A percentile compares a stretch with the other conserved stretches of the same genome.
These are phyloP conservation scores for Sporothrix euskadiensis DNA, from an alignment of 2,329 filamentous ascomycete species.

Conservation along the genomic window DNA sequence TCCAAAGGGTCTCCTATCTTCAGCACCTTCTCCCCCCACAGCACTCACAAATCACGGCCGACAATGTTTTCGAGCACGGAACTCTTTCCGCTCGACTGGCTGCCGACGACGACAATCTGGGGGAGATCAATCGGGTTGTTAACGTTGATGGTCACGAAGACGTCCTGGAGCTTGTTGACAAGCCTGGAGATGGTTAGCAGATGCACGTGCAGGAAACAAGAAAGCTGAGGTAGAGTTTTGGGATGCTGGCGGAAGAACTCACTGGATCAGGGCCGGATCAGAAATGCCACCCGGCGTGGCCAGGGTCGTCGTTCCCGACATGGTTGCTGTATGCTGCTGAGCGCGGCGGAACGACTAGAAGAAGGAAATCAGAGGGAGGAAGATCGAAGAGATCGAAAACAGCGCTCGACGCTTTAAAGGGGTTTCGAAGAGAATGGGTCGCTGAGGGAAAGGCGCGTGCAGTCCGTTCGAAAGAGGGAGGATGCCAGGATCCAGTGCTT, in stretches of 20 bases:
- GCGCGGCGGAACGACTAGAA: neutral
- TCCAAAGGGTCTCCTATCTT: neutral
- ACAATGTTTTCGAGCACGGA: slow-evolving; percentile 99
- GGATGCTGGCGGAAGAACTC: slow-evolving; percentile 2
- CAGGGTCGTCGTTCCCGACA: slow-evolving; percentile 28
- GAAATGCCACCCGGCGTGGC: slow-evolving; percentile 36
- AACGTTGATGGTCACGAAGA: slow-evolving; percentile 96
- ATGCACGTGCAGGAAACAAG: neutral
- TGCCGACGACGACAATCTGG: slow-evolving; percentile 96
- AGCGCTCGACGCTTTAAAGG: neutral
- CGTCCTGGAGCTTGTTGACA: slow-evolving; percentile 99
- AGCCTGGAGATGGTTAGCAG: slow-evolving; percentile 54
- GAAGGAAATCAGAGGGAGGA: neutral
- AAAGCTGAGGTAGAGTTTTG: neutral
- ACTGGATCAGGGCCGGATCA: slow-evolving; percentile 36
- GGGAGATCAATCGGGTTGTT: slow-evolving; percentile 99
- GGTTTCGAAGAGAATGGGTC: neutral
- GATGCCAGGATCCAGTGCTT: neutral
- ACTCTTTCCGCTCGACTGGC: slow-evolving; percentile 98
- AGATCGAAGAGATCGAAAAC: neutral
- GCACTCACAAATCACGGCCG: slow-evolving; percentile 90
- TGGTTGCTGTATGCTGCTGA: slow-evolving; percentile 18
- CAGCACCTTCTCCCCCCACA: neutral
- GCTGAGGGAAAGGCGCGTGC: neutral
- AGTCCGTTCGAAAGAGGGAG: neutral